Base-by-base conservation (phyloP, 192 early-diverging fungal genomes). In the Rhizophagus sp. region DNA sequence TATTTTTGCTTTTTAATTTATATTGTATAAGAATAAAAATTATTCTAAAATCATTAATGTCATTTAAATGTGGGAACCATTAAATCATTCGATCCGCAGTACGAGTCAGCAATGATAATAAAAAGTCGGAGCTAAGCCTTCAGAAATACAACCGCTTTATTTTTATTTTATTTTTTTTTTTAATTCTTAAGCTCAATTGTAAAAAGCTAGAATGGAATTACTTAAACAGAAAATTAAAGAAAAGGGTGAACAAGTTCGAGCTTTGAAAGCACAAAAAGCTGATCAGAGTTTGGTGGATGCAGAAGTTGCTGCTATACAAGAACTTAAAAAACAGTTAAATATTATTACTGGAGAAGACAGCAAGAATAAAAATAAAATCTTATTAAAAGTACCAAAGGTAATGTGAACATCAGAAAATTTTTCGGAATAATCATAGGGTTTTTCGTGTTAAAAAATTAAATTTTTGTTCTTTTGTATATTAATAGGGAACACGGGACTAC, bases 401-500 rank as follows among this genome's bases (percentile, higher is more conserved):
- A 68, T 12, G 44, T 30, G 30, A 30, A 36, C 36, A 36, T 4
- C 6, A 0, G n/a, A 5, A 11, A 25, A 8, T 19, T 47, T 2
- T 47, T 27, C 44, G 71, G n/a, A 49, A 50, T 25, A 47, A 50
- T 50, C 24, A 9, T 9, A 7, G 36, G 36, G 70, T 72, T 52
- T 49, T 13, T 50, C 24, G 24, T 8, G 27, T 73, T 52, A 4
- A 70, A 44, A 47, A 71, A 44, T 44, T n/a, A 47, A 72, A 12
- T 12, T 10, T 25, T 22, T 47, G 25, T 47, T 50, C 2, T 27
- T 4, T 50, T 27, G 22, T 70, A 11, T 25, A 15, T 33, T 50
- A 50, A 62, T 70, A 92, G 94, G 98, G 98, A 2, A 99, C 98
- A 62, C 94, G 92, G 82, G 97, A 99, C 86, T 99, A 96, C 81